These are phyloP conservation scores for Creolimax fragrantissima DNA, from an alignment of 78 protist species.

Conservation along the genomic window DNA sequence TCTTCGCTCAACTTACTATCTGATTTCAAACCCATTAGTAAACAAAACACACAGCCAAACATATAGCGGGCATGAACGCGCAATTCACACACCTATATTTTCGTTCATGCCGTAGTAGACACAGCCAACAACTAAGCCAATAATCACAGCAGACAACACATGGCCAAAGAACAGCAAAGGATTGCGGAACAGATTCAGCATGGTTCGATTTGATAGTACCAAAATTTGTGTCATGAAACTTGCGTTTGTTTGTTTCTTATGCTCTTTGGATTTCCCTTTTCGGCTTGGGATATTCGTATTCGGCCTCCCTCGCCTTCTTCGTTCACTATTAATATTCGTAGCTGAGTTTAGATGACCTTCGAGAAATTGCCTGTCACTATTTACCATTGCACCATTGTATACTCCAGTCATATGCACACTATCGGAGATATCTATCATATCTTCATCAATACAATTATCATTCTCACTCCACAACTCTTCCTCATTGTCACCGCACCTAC, in stretches of 20 bases:
- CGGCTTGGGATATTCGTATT: too few relatives aligned
- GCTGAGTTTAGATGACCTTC: background rate
- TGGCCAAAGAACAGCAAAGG: conserved; percentile 48
- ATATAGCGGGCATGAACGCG: too few relatives aligned
- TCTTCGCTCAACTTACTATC: too few relatives aligned
- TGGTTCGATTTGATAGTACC: conserved; percentile 42
- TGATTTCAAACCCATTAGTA: too few relatives aligned
- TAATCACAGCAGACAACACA: conserved; percentile 22
- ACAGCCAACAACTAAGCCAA: conserved; percentile 54
- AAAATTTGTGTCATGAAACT: conserved; percentile 23
- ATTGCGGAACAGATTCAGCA: conserved; percentile 50
- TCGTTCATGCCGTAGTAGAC: conserved; percentile 47
- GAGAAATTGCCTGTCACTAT: background rate
- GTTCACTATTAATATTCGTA: background rate
- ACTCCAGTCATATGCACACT: background rate
- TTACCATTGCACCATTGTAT: too few relatives aligned
- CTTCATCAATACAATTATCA: background rate
- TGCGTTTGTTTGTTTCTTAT: background rate
- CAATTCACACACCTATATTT: conserved; percentile 23
- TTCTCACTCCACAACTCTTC: background rate
- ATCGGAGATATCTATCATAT: background rate
- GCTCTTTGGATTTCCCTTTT: background rate
- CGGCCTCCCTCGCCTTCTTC: background rate
- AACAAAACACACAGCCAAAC: too few relatives aligned
- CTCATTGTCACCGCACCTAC: background rate